Conservation (phyloP, 352 stramenopile species). For the Phytophthora idaei region DNA sequence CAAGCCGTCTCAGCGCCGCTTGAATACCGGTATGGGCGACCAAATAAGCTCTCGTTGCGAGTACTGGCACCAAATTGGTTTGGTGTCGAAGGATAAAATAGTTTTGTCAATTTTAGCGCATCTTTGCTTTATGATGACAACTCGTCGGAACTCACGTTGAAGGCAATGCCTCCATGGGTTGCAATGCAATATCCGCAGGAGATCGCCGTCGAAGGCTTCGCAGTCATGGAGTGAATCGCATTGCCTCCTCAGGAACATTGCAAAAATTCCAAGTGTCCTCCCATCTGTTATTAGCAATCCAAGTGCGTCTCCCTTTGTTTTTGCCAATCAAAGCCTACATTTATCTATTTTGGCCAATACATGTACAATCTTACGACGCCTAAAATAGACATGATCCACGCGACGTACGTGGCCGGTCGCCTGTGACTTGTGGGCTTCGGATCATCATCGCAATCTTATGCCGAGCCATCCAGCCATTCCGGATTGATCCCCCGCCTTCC, state of each 20-base stretch:
- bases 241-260: not conserved
- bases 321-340: not conserved
- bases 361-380: not conserved
- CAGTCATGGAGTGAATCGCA: not conserved
- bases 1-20: no score
- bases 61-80: no score
- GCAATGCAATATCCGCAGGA: constrained; percentile 3
- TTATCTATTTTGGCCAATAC: not conserved
- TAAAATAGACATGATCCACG: not conserved
- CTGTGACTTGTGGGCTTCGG: constrained; percentile 11
- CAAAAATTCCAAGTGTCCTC: not conserved
- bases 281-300: constrained; percentile 13
- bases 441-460: constrained; percentile 1
- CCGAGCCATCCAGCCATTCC: constrained; percentile 13
- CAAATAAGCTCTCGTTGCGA: no score
- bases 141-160: not conserved
- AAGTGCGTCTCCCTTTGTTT: not conserved
- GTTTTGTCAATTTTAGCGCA: no score
- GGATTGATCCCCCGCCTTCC: constrained; percentile 1
- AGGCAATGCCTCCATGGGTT: not conserved
- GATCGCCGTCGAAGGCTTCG: not conserved
- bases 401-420: constrained; percentile 10
- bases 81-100: no score
- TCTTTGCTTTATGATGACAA: no score
- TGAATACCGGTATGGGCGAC: no score